Evolutionary conservation across 257 asterid genomes (phyloP).

Genomic region (Penstemon newberryi): DNA sequence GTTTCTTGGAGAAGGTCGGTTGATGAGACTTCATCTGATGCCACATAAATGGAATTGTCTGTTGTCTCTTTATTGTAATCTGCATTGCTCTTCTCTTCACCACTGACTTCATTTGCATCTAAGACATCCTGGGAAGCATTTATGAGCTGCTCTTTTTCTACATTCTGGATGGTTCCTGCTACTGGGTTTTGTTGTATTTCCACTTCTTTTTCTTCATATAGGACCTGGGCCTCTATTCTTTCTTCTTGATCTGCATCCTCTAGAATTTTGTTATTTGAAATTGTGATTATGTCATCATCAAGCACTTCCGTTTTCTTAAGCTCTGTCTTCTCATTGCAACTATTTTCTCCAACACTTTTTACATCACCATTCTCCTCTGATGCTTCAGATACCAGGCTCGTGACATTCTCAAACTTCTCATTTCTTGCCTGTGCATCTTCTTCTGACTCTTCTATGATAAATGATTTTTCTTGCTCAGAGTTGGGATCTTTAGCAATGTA

Average conservation of each 20-base stretch:
- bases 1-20: slow-evolving; percentile 22
- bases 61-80: slow-evolving; percentile 16
- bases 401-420: slow-evolving; percentile 24
- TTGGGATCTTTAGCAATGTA: slow-evolving; percentile 26
- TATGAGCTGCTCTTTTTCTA: slow-evolving; percentile 18
- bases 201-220: slow-evolving; percentile 27
- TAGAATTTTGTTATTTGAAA: slow-evolving; percentile 27
- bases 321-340: slow-evolving; percentile 21
- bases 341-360: slow-evolving; percentile 14
- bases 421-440: slow-evolving; percentile 23
- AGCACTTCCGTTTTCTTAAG: slow-evolving; percentile 24
- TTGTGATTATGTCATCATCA: slow-evolving; percentile 30
- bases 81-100: slow-evolving; percentile 20
- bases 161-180: slow-evolving; percentile 19
- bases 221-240: slow-evolving; percentile 22
- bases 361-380: slow-evolving; percentile 20
- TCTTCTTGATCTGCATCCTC: slow-evolving; percentile 19
- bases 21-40: slow-evolving; percentile 27
- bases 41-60: slow-evolving; percentile 24
- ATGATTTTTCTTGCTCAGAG: slow-evolving; percentile 29
- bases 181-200: slow-evolving; percentile 17
- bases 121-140: slow-evolving; percentile 22
- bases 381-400: slow-evolving; percentile 37
- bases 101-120: slow-evolving; percentile 16
- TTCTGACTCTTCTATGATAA: slow-evolving; percentile 29